Percentiles rank a stretch among this genome's conserved stretches.
Conservation (phyloP, 176 grass and related monocot genomes). For the Rhynchospora pubera region DNA sequence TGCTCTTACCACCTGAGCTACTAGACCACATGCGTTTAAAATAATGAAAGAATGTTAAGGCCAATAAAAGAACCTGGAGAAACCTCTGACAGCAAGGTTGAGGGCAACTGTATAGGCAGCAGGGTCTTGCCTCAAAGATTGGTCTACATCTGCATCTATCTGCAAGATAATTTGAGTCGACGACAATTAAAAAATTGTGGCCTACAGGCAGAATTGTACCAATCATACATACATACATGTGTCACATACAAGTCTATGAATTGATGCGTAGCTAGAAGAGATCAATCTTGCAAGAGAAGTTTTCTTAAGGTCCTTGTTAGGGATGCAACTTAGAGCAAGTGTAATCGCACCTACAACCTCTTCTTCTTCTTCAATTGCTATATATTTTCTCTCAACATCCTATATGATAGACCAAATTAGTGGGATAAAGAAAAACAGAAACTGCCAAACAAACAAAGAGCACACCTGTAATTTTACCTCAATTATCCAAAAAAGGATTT, state of each 20-base stretch:
- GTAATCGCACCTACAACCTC: conserved; percentile 73
- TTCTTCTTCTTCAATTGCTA: conserved; percentile 77
- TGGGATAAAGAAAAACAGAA: conserved; percentile 1
- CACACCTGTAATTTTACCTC: conserved; percentile 47
- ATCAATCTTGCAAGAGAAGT: conserved; percentile 70
- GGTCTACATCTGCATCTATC: conserved; percentile 62
- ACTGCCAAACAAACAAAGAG: conserved; percentile 5
- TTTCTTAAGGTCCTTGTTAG: conserved; percentile 61
- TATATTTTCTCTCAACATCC: conserved; percentile 58
- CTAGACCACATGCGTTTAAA: too few relatives aligned
- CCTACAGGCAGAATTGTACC: neutral
- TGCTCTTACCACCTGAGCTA: too few relatives aligned
- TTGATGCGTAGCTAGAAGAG: conserved; percentile 60
- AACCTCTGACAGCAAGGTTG: conserved; percentile 66
- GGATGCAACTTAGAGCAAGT: conserved; percentile 56
- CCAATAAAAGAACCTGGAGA: conserved; percentile 55
- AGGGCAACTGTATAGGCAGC: conserved; percentile 49
- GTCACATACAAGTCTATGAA: conserved; percentile 76
- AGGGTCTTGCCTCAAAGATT: conserved; percentile 56
- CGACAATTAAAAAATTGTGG: neutral
- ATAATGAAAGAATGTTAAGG: conserved; percentile 1
- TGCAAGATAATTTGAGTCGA: conserved; percentile 26
- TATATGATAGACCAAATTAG: conserved; percentile 37
- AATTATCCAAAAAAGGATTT: conserved; percentile 91
- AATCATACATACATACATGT: neutral